Evolutionary conservation across 805 yeast genomes (phyloP).

Genomic region (Yamadazyma insecticola): DNA sequence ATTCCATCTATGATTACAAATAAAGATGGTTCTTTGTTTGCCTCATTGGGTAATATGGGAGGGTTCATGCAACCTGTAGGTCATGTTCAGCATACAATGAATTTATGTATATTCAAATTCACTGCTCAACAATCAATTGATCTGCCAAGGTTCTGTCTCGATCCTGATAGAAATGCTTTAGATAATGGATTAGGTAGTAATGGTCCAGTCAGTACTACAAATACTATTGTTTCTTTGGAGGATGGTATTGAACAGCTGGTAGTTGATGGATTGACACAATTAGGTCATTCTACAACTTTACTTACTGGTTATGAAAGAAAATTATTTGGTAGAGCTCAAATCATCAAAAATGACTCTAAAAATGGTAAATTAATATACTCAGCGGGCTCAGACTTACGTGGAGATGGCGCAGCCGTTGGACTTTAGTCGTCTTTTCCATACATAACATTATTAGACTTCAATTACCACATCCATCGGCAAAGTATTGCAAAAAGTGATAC

Average conservation of each 20-base stretch:
- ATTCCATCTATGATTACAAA: constrained; percentile 76
- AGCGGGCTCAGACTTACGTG: constrained; percentile 77
- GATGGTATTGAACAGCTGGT: constrained; percentile 53
- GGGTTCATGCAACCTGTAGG: constrained; percentile 87
- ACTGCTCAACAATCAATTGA: constrained; percentile 73
- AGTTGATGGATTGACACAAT: constrained; percentile 36
- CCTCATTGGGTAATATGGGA: constrained; percentile 81
- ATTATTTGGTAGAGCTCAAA: constrained; percentile 68
- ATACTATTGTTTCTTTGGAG: constrained; percentile 59
- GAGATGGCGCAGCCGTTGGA: constrained; percentile 80
- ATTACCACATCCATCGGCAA: no score
- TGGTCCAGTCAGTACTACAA: constrained; percentile 58
- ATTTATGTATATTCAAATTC: constrained; percentile 56
- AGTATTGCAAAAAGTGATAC: no score
- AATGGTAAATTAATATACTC: constrained; percentile 46
- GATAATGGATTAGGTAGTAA: constrained; percentile 53
- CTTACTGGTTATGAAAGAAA: constrained; percentile 40
- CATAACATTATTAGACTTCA: no score
- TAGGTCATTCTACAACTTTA: constrained; percentile 57
- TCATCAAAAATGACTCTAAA: constrained; percentile 48
- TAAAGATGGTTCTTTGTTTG: constrained; percentile 45
- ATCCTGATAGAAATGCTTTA: constrained; percentile 41
- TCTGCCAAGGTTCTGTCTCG: constrained; percentile 66
- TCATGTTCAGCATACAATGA: constrained; percentile 71
- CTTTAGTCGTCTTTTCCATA: no score